phyloP scores from a whole-genome alignment of 331 rosid genomes.

The Rosa hybrid region DNA sequence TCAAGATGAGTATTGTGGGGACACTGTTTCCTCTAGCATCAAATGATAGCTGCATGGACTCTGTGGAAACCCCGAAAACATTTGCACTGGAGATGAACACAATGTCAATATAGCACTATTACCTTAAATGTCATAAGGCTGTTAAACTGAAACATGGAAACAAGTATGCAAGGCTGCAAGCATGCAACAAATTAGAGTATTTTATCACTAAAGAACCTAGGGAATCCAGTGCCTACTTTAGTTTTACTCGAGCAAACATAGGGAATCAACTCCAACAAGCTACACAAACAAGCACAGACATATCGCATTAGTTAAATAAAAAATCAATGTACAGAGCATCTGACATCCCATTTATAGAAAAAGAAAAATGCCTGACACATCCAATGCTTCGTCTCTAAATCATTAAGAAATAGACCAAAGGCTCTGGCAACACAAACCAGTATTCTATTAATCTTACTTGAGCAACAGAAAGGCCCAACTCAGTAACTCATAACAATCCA shows the following conservation, averaged over 20 bases:
- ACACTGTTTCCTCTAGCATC: conserved; percentile 97
- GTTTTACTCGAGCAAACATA: not conserved
- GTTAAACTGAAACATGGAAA: not conserved
- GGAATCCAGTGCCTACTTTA: not conserved
- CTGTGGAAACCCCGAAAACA: conserved; percentile 98
- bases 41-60: conserved; percentile 97
- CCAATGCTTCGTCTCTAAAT: not conserved
- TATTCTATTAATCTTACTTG: not conserved
- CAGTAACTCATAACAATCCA: not conserved
- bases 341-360: not conserved
- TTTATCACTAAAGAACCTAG: not conserved
- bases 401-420: not conserved
- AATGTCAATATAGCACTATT: conserved; percentile 29
- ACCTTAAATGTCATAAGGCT: not conserved
- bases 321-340: conserved; percentile 4
- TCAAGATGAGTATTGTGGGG: conserved; percentile 81
- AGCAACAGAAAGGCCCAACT: not conserved
- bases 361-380: not conserved
- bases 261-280: not conserved
- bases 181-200: not conserved
- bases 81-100: conserved; percentile 61
- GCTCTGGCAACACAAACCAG: not conserved
- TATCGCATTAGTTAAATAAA: conserved; percentile 11
- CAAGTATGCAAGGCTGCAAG: not conserved
- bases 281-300: conserved; percentile 1